Base-by-base conservation (phyloP, 768 basidiomycete species). In the Butyriboletus loyo region DNA sequence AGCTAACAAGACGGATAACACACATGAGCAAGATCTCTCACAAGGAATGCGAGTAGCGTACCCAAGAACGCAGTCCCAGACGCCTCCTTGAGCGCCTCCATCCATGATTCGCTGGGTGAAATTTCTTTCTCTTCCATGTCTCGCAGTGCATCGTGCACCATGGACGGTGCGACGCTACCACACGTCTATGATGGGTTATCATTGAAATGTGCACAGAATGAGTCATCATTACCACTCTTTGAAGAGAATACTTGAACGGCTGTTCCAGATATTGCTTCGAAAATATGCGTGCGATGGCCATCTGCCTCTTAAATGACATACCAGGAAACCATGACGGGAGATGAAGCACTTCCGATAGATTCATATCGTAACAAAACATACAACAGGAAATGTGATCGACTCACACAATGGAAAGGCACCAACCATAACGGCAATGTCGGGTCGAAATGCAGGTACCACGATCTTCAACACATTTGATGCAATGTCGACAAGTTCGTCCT, bases 281-380 rank as follows among this genome's bases (percentile, higher is more conserved):
- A 24, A 53, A 8, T 3, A 17, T 25, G 15, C 37, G 34, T 7
- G 58, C 43, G 0, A 13, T n/a, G 2, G 32, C 48, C 38, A 50
- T 38, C 1, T 41, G 21, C 15, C 17, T 46, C 34, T 57, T 61
- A 13, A 53, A 60, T 8, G 50, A 46, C 54, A 60, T 60, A 0
- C 59, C 50, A 0, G 59, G 59, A 21, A 61, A 19, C 58, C 59
- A 60, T 2, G 55, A 49, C 0, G 57, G 50, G 2, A 58, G 30
- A 15, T 39, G 4, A 5, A 56, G 30, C 19, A 57, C 56, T 57
- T 3, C 7, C 28, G 36, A 19, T n/a, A 3, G 6, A n/a, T n/a
- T 13, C 7, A n/a, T 24, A 0, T 46, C 22, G 4, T 14, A 10
- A 49, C 5, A 2, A 10, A n/a, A 30, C 17, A n/a, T 11, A 9